phyloP scores from a whole-genome alignment of 2,329 filamentous ascomycete genomes.

The Aureobasidium sp. region DNA sequence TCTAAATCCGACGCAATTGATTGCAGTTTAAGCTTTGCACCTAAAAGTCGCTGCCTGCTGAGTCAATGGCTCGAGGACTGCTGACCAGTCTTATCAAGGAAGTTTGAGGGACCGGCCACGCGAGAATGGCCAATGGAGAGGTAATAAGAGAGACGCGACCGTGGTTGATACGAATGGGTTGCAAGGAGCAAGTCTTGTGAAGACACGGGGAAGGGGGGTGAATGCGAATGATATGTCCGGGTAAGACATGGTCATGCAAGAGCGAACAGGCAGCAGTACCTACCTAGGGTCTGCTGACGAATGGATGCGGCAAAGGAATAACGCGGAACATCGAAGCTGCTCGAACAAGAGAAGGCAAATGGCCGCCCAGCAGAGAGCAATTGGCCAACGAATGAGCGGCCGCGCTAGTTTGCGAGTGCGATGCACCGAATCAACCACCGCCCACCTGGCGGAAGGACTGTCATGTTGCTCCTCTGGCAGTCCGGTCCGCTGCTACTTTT shows the following conservation, averaged over 20 bases:
- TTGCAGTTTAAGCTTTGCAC: constrained; percentile 8
- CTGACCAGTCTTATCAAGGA: background rate
- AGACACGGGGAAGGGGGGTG: constrained; percentile 12
- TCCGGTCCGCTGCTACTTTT: constrained; percentile 6
- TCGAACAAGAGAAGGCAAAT: constrained; percentile 14
- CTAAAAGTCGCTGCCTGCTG: constrained; percentile 15
- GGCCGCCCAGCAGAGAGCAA: background rate
- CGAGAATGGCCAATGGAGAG: background rate
- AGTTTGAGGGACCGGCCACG: background rate
- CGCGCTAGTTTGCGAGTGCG: constrained; percentile 7
- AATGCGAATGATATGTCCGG: constrained; percentile 12
- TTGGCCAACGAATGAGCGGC: constrained; percentile 11
- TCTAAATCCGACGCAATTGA: constrained; percentile 13
- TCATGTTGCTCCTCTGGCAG: background rate
- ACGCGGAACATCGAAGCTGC: constrained; percentile 14
- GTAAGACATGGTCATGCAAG: constrained; percentile 13
- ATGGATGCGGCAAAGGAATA: constrained; percentile 15
- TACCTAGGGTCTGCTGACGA: constrained; percentile 16
- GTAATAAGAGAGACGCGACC: background rate
- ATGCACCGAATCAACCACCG: constrained; percentile 1
- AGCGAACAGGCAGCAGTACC: constrained; percentile 14
- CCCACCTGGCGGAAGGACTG: background rate
- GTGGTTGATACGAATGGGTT: constrained; percentile 4
- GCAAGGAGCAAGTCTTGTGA: constrained; percentile 8
- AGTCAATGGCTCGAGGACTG: constrained; percentile 10